Percentiles rank a stretch among this genome's conserved stretches.
phyloP scores from a whole-genome alignment of 208 protist genomes.

The Phytomonas sp. region DNA sequence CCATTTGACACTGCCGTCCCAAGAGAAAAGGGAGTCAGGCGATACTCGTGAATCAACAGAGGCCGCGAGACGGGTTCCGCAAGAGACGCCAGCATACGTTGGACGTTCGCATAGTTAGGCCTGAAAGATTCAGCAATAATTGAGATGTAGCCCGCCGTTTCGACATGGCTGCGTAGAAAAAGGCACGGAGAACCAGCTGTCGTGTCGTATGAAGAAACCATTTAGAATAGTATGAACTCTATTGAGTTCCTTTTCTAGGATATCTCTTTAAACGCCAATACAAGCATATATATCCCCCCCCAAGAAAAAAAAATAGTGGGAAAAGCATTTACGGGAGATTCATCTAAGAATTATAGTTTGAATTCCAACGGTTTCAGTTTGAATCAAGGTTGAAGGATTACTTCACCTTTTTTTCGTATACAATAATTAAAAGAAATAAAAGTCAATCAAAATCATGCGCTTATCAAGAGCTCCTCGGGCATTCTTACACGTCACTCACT shows the following conservation, averaged over 20 bases:
- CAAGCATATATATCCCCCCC: not conserved
- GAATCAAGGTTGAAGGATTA: not conserved
- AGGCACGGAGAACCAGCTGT: constrained; percentile 29
- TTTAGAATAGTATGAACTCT: constrained; percentile 1
- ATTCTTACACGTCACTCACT: constrained; percentile 12
- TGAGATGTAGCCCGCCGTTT: constrained; percentile 36
- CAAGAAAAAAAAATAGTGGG: not conserved
- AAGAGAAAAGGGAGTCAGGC: constrained; percentile 95
- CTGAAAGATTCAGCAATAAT: constrained; percentile 76
- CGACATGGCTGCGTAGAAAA: constrained; percentile 50
- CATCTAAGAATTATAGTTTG: not conserved
- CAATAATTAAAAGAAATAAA: constrained; percentile 9
- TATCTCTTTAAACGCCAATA: constrained; percentile 1
- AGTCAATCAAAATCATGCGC: constrained; percentile 6
- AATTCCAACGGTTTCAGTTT: not conserved
- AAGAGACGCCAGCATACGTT: constrained; percentile 51
- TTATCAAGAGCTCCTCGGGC: constrained; percentile 1
- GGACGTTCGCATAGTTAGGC: constrained; percentile 30
- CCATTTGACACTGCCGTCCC: constrained; percentile 95
- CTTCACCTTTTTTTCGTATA: not conserved
- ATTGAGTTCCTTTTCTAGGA: constrained; percentile 3
- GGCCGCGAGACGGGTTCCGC: constrained; percentile 94
- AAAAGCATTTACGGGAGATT: not conserved
- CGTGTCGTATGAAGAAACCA: not conserved
- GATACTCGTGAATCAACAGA: constrained; percentile 96